Base-by-base conservation (phyloP, 2,329 filamentous ascomycete genomes). In the Balansia obtecta region DNA sequence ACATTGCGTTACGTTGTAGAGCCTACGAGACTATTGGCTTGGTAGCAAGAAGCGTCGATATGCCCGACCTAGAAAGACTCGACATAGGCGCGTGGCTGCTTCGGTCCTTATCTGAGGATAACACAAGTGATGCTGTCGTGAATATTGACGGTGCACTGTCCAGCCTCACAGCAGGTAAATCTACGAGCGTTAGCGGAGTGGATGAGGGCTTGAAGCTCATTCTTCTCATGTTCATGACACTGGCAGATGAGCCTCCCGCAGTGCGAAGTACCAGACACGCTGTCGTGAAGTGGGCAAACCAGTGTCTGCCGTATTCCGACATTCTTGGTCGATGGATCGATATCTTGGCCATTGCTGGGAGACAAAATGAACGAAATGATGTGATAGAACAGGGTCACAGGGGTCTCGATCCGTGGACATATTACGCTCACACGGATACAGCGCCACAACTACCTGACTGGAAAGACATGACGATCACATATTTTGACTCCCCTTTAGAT, bases 11-110 rank as follows among this genome's bases (percentile, higher is more conserved):
- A 42, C 81, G 91, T 40, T 83, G 83, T 6, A 83, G 86, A 60
- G 89, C 86, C 1, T 97, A 96, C 64, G 91, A 97, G 64, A 89
- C 87, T 0, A 88, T 97, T 39, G 93, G 91, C 0, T 77, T 93
- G 13, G 68, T 97, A 22, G 82, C 86, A 50, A 80, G 82, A 55
- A 79, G 78, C 4, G 78, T 83, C 4, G 68, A 75, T 2, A 76
- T 80, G 57, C 69, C 81, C 4, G 59, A 79, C 12, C 67, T 68
- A 39, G 71, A 75, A 73, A 59, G 79, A 72, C 50, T 76, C 33
- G 55, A 71, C 79, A 46, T 79, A 79, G 56, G 79, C 0, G 52
- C 77, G 47, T 97, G 88, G 85, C 74, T 97, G 0, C 94, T 97
- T 60, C 77, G 77, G 27, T 91, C 90, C 0, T 72, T 97, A 3